phyloP scores from a whole-genome alignment of 768 basidiomycete species.

The Agrocybe praecox region DNA sequence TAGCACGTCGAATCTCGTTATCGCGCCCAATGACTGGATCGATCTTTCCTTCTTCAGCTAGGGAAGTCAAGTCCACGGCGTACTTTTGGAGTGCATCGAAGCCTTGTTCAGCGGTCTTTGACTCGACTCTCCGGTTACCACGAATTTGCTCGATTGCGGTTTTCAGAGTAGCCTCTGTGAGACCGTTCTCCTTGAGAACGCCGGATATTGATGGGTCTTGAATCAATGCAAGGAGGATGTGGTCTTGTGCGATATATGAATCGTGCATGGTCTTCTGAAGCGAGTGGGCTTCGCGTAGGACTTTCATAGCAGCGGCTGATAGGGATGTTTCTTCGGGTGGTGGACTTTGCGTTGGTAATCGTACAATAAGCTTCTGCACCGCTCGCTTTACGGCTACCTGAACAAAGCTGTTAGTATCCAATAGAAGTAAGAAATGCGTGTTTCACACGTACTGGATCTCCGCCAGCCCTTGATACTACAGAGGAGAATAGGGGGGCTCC shows the following conservation, averaged over 20 bases:
- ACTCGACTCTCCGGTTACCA: constrained; percentile 85
- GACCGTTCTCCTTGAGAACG: constrained; percentile 73
- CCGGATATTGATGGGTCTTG: constrained; percentile 69
- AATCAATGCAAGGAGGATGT: constrained; percentile 83
- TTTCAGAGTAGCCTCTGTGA: constrained; percentile 73
- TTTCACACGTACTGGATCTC: constrained; percentile 66
- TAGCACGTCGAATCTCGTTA: constrained; percentile 84
- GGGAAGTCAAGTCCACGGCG: constrained; percentile 81
- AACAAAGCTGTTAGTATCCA: constrained; percentile 3
- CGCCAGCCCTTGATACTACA: constrained; percentile 82
- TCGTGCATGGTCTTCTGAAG: constrained; percentile 87
- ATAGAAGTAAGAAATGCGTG: background rate
- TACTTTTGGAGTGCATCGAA: constrained; percentile 94
- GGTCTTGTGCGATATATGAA: constrained; percentile 93
- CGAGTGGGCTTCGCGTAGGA: constrained; percentile 75
- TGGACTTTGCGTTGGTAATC: constrained; percentile 82
- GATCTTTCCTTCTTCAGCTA: constrained; percentile 92
- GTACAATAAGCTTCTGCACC: constrained; percentile 67
- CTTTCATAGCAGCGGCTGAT: constrained; percentile 56
- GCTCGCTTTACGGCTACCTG: constrained; percentile 66
- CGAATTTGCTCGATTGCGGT: constrained; percentile 79
- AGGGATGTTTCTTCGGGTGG: constrained; percentile 79
- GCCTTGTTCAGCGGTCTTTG: constrained; percentile 84
- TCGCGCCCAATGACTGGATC: constrained; percentile 95
- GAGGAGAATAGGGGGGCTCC: constrained; percentile 70